phyloP scores from a whole-genome alignment of 108 stramenopile species.

The Cyclostephanos tholiformis region DNA sequence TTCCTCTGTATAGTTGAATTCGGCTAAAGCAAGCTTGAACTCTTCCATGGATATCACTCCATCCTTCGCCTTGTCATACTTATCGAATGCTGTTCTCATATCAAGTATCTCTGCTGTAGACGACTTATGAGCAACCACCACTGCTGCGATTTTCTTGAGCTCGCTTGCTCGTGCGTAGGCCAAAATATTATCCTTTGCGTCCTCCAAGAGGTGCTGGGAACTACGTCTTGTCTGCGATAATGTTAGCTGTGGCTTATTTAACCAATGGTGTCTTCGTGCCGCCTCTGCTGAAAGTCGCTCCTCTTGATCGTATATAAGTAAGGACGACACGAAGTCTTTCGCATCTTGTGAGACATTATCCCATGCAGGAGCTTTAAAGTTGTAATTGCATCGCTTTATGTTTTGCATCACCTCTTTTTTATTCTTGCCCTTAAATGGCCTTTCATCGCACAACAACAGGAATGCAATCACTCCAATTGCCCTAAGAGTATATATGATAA shows the following conservation, averaged over 20 bases:
- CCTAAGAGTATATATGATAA: conserved; percentile 5
- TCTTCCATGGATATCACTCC: conserved; percentile 74
- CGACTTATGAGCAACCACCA: conserved; percentile 73
- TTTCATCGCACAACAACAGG: conserved; percentile 59
- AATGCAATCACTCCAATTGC: conserved; percentile 65
- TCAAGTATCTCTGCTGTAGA: conserved; percentile 71
- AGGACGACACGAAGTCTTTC: conserved; percentile 63
- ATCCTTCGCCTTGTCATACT: conserved; percentile 59
- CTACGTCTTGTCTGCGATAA: conserved; percentile 17
- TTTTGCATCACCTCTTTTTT: conserved; percentile 48
- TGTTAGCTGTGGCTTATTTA: conserved; percentile 49
- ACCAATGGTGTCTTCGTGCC: conserved; percentile 65
- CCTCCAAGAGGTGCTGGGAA: conserved; percentile 28
- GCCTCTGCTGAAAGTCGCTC: conserved; percentile 61
- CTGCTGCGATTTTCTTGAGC: conserved; percentile 73
- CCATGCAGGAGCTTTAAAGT: conserved; percentile 60
- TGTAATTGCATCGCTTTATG: conserved; percentile 66
- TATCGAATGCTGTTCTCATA: conserved; percentile 76
- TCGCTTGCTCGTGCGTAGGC: conserved; percentile 56
- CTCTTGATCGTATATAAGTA: conserved; percentile 61
- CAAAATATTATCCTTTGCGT: conserved; percentile 49
- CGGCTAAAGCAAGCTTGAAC: conserved; percentile 65
- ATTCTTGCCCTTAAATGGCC: conserved; percentile 64
- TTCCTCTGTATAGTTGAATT: conserved; percentile 65
- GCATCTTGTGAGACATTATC: conserved; percentile 58